Evolutionary conservation across 2,329 filamentous ascomycete species (phyloP).

Genomic region (Phaeosphaeriaceae sp.): DNA sequence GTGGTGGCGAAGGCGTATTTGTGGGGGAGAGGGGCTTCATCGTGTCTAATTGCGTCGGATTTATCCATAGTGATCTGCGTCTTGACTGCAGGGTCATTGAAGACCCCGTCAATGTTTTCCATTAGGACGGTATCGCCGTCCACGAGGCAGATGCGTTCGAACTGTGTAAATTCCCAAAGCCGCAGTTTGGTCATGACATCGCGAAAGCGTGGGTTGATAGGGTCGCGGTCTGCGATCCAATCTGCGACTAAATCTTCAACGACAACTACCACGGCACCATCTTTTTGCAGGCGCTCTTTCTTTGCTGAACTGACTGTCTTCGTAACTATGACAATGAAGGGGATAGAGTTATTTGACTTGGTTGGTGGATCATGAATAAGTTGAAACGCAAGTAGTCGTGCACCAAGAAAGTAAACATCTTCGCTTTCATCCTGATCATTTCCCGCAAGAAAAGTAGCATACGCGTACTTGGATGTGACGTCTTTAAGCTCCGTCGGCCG

Average conservation of each 20-base stretch:
- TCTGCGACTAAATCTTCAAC: slow-evolving; percentile 21
- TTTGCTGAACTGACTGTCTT: slow-evolving; percentile 43
- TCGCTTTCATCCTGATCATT: slow-evolving; percentile 29
- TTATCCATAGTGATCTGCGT: slow-evolving; percentile 33
- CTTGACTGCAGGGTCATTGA: slow-evolving; percentile 34
- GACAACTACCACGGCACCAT: slow-evolving; percentile 46
- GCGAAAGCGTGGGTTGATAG: slow-evolving; percentile 5
- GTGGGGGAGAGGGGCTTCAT: slow-evolving; percentile 21
- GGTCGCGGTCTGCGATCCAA: slow-evolving; percentile 23
- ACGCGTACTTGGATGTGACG: slow-evolving; percentile 39
- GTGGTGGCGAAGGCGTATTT: slow-evolving; percentile 33
- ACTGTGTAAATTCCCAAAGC: slow-evolving; percentile 44
- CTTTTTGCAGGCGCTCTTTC: slow-evolving; percentile 40
- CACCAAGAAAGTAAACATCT: slow-evolving; percentile 45
- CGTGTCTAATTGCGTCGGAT: slow-evolving; percentile 11
- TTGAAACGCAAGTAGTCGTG: slow-evolving; percentile 46
- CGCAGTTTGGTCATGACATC: slow-evolving; percentile 48
- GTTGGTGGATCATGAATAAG: slow-evolving; percentile 44
- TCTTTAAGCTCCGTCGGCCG: slow-evolving; percentile 11
- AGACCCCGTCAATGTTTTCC: slow-evolving; percentile 37
- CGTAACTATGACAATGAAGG: slow-evolving; percentile 48
- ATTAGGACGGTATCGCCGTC: slow-evolving; percentile 43
- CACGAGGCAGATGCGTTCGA: slow-evolving; percentile 38
- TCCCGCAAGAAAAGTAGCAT: slow-evolving; percentile 45
- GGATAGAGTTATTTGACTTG: slow-evolving; percentile 42